phyloP scores from a whole-genome alignment of 495 filamentous ascomycete species.

The Trichoderma asperelloides region DNA sequence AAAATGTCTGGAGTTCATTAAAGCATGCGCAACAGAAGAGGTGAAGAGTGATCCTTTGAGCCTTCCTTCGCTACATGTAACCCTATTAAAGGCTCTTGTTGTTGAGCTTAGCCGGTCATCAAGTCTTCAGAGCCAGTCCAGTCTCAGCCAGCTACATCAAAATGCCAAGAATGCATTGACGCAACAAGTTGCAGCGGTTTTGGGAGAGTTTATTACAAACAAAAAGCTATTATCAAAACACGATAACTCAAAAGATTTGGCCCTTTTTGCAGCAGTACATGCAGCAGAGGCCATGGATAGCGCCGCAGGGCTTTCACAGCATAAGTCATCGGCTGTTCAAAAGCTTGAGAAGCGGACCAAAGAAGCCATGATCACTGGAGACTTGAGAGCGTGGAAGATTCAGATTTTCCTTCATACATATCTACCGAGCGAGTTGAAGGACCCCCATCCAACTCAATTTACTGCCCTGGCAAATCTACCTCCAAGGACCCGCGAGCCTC shows the following conservation, averaged over 20 bases:
- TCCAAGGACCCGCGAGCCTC: neutral
- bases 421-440: neutral
- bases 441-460: neutral
- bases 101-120: neutral
- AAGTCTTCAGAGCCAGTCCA: neutral
- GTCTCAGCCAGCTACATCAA: neutral
- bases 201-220: neutral
- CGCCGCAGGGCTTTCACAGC: neutral
- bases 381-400: slow-evolving; percentile 1
- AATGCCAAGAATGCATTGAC: neutral
- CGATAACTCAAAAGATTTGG: neutral
- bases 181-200: neutral
- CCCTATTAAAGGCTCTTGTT: neutral
- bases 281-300: neutral
- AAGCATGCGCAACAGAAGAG: neutral
- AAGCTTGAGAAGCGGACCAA: slow-evolving; percentile 9
- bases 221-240: neutral
- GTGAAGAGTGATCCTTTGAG: neutral
- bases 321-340: neutral
- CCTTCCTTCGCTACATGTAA: neutral
- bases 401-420: slow-evolving; percentile 2
- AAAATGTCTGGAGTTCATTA: neutral
- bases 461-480: neutral
- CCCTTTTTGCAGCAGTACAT: neutral
- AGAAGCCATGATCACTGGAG: slow-evolving; percentile 7